Base-by-base conservation (phyloP, 495 filamentous ascomycete species). In the Aspergillus wentii region DNA sequence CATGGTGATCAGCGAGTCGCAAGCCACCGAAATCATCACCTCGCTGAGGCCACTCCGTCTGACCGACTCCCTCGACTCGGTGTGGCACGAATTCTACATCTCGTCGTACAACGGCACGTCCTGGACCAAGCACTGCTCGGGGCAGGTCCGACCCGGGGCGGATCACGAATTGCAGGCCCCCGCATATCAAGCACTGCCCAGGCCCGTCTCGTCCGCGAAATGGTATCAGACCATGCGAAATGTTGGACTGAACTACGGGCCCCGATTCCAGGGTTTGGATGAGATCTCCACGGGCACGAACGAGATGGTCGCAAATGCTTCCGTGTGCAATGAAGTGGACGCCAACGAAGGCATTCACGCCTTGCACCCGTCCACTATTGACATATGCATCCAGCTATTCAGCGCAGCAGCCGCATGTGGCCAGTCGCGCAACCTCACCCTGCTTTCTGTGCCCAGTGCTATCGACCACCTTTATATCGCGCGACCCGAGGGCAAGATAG, bases 1-100 rank as follows among this genome's bases (percentile, higher is more conserved):
- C 1, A 55, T 82, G 9, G 52, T 75, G 2, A 51, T 79, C 6
- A 40, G 58, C 4, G 69, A 78, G 17, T 37, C 30, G 0, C 50
- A 59, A 17, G 19, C 49, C 0, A 41, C 48, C 9, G 69, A 76
- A 43, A 35, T 76, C 7, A 36, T 72, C 1, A 74, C 72, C 4
- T 52, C 36, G 1, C 31, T 76, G 2, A 51, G 57, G 3, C 62
- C 45, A 1, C 48, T 41, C 5, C 38, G 41, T 8, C 46, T 72
- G 2, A 68, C 59, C 0, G 59, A 67, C 26, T 35, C 45, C 8
- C 19, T 40, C 4, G 61, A 69, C 4, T 64, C 61, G 7, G 32
- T 51, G 1, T 74, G 61, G 62, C 71, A 52, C 19, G 57, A 68
- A 0, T 77, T 77, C 29, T 47, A 45, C 2, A 69, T 78, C 30